Base-by-base conservation (phyloP, 805 yeast species). In the Nakazawaea pomicola region DNA sequence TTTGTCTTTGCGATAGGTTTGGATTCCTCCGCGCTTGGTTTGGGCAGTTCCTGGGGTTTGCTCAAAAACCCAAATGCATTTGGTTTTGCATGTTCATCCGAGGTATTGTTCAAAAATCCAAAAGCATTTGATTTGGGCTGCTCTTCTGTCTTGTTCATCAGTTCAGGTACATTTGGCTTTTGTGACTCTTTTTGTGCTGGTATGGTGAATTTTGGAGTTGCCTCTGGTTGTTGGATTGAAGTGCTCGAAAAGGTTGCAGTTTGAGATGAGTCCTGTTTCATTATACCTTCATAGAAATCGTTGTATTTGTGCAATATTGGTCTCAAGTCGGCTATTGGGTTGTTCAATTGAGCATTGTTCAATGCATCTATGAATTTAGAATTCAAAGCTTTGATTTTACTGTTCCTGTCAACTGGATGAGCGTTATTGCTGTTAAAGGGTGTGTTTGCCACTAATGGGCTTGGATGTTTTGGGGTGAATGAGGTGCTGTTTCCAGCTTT, bases 301-400 rank as follows among this genome's bases (percentile, higher is more conserved):
- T 66, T 63, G 55, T 86, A 86, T 55, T 80, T 82, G n/a, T 61
- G 60, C 12, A 78, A 67, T 11, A 78, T 61, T 12, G 77, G 68
- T 0, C 74, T 62, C 48, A 83, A 72, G 50, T 82, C 75, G 2
- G 76, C 77, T 10, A 74, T 61, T 2, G 80, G 71, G 46, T 74
- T 73, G 5, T 62, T 57, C 1, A 48, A 44, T 20, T 72, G 56
- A 9, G 70, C 59, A 19, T 62, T 57, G 30, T 61, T 61, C 24
- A 86, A 55, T 23, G 78, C 67, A 12, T 67, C 67, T 23, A 70
- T 59, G 49, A 86, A 80, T 40, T 70, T 76, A 8, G 71, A 69
- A 55, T 84, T 84, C 53, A 86, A 64, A 1, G 95, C 90, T 50
- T 72, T 76, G 29, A 80, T 53, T 53, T 77, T 77, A 12, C 67